Evolutionary conservation across 179 eudicot genomes (phyloP), one percentile per base, ranked within the genome.

Genomic region (Dionaea muscipula): DNA sequence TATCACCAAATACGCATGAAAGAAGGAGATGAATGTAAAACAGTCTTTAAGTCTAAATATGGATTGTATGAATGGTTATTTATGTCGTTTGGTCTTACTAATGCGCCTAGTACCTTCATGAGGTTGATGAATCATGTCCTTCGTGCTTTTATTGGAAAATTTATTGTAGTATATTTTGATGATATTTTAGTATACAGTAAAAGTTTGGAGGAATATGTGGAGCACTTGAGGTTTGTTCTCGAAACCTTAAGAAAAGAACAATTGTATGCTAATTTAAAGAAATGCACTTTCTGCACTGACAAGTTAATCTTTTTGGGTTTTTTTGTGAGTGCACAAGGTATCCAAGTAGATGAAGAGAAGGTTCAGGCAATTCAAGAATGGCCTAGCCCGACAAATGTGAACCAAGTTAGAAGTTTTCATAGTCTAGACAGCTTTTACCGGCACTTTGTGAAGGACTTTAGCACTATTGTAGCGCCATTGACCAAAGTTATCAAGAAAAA

Each of bases 61-160:
- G 53, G 53, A 4, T 26, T 49, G 53, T 49, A 49, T 23, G 53
- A 49, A 8, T 49, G 53, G 31, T 27, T 49, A 23, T 54, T 53
- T 0, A 62, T 62, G 59, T 59, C 53, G 0, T 53, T 62, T 53
- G 59, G 46, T 2, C 19, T 62, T 1, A 44, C 66, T 28, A 62
- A 53, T 20, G 53, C 66, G n/a, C 59, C 58, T 9, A 52, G 52
- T 20, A 53, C 59, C 0, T 53, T 53, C 10, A 28, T 41, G 51
- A 27, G 66, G 4, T 16, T 62, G 0, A 61, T 52, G 44, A 51
- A 61, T 17, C 56, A 52, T 53, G 53, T 47, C 1, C 46, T 61
- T 7, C 39, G 44, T 17, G 27, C n/a, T 6, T 40, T 52, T 7
- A 51, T 61, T 8, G 65, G 52, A 23, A 43, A 14, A 33, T 52